Base-by-base conservation (phyloP, 805 yeast species). In the Candida insectalens region DNA sequence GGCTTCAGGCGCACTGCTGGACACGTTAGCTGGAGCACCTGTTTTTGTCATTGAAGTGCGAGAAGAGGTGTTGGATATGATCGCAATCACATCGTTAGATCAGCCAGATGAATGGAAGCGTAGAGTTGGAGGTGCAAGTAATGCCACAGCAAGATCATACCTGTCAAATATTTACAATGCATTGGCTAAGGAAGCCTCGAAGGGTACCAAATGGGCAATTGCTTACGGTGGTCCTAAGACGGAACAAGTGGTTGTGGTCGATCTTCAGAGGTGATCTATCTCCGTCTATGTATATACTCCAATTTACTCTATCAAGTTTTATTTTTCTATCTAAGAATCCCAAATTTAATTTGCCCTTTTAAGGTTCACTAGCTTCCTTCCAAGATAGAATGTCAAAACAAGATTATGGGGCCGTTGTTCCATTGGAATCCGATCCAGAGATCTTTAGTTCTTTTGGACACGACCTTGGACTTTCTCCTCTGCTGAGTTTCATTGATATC, bases 401-500 rank as follows among this genome's bases (percentile, higher is more conserved):
- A 8, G 29, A 39, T 19, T 16, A 43, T 12, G 41, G 41, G 2
- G 45, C 77, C 10, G 89, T 83, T 12, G 76, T 87, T 9, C 97
- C 97, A 3, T 59, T 89, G 22, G 98, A 92, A 53, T 83, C 94
- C 6, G 84, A 87, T 46, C 98, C 98, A 0, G 79, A 69, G 7
- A 74, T 89, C 5, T 88, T 89, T 60, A 72, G 81, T 6, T 62
- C 62, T 1, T 76, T 85, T 45, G 82, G 87, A 2, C 65, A 60
- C 21, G 66, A 67, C 17, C 53, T 92, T 27, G 96, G 96, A 0
- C 61, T 88, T 4, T 52, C 75, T 1, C 69, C 74, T 1, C 52
- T 68, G 2, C 63, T 76, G 10, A 66, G 63, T 30, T 89, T 85
- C 56, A 74, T 71, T 36, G 98, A 89, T 50, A 80, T 89, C 3